phyloP scores from a whole-genome alignment of 768 basidiomycete species.

The Saitozyma podzolica region DNA sequence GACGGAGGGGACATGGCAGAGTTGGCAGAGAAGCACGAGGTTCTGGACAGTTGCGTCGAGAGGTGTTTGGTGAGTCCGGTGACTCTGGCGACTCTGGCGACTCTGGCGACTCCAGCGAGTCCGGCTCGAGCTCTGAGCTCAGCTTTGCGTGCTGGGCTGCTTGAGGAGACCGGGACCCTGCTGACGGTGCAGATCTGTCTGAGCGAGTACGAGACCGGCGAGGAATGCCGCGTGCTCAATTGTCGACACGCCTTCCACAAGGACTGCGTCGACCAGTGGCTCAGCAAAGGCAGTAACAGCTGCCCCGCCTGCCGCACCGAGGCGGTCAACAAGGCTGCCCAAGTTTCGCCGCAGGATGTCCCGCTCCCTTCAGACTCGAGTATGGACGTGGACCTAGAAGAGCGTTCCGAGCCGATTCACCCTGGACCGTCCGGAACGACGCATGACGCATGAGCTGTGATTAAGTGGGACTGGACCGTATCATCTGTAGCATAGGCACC shows the following conservation, averaged over 20 bases:
- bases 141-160: too few relatives aligned
- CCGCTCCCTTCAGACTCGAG: too few relatives aligned
- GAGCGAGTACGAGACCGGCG: constrained; percentile 76
- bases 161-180: neutral
- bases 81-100: too few relatives aligned
- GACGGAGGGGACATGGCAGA: constrained; percentile 60
- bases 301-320: constrained; percentile 83
- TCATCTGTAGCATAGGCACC: too few relatives aligned
- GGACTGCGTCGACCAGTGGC: constrained; percentile 79
- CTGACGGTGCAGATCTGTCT: constrained; percentile 64
- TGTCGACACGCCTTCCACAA: constrained; percentile 92
- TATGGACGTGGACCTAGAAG: too few relatives aligned
- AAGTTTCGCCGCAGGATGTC: too few relatives aligned
- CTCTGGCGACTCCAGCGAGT: too few relatives aligned
- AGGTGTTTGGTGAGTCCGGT: constrained; percentile 59
- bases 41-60: constrained; percentile 77
- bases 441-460: too few relatives aligned
- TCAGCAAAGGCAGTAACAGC: constrained; percentile 79
- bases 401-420: too few relatives aligned
- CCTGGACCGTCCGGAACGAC: too few relatives aligned
- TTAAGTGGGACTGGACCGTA: too few relatives aligned
- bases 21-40: constrained; percentile 64
- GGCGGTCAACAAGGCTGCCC: constrained; percentile 9
- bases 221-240: constrained; percentile 73
- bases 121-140: too few relatives aligned